phyloP scores from a whole-genome alignment of 164 flowering plant species.

The Berberis thunbergii region DNA sequence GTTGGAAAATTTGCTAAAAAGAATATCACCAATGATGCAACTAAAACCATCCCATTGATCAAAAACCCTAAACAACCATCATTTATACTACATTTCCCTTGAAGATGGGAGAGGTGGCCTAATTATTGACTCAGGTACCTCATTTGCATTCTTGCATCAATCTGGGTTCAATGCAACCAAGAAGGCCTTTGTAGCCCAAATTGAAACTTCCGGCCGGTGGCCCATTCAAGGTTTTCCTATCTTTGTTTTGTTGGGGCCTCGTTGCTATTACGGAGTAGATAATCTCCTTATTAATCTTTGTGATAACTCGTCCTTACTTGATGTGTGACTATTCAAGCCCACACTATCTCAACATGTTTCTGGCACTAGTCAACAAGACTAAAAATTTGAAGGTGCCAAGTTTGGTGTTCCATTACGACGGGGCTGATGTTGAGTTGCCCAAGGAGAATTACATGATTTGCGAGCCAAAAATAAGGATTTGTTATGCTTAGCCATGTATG shows the following conservation, averaged over 20 bases:
- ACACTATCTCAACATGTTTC: conserved; percentile 32
- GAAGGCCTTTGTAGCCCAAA: conserved; percentile 50
- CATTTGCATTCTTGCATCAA: conserved; percentile 57
- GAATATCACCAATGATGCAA: conserved; percentile 5
- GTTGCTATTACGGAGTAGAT: too few species aligned
- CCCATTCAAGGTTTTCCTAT: conserved; percentile 37
- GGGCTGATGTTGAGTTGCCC: conserved; percentile 68
- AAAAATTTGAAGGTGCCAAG: conserved; percentile 46
- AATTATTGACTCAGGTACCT: conserved; percentile 89
- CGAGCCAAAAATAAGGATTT: too few species aligned
- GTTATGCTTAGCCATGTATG: not conserved
- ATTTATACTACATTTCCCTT: conserved; percentile 56
- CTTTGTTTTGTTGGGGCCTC: conserved; percentile 53
- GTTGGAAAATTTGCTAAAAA: conserved; percentile 49
- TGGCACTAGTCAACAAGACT: conserved; percentile 19
- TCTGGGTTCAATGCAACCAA: conserved; percentile 34
- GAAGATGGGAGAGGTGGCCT: conserved; percentile 81
- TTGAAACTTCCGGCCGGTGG: conserved; percentile 34
- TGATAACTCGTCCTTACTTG: too few species aligned
- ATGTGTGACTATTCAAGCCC: too few species aligned
- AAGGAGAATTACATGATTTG: conserved; percentile 60
- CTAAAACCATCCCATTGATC: conserved; percentile 41
- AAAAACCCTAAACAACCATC: conserved; percentile 56
- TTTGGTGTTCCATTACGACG: conserved; percentile 54
- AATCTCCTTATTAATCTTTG: too few species aligned